A percentile compares a stretch with the other conserved stretches of the same genome.
Evolutionary conservation across 2,329 filamentous ascomycete species (phyloP).

Genomic region (Sphaerostilbella broomeana): DNA sequence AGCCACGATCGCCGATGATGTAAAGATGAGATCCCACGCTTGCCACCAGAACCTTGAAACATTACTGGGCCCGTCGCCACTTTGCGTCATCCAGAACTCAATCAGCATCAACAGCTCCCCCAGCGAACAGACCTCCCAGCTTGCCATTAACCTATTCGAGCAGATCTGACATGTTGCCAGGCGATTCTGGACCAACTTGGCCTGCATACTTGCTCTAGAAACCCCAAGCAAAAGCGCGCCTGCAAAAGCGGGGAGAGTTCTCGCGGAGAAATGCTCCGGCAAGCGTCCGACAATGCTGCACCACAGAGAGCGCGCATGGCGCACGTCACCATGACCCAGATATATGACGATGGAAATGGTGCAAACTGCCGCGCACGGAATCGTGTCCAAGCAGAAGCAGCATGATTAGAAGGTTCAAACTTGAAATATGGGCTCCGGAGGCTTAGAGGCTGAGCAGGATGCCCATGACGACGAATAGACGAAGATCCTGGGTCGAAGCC

Average conservation of each 20-base stretch:
- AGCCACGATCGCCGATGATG: constrained; percentile 11
- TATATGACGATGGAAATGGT: constrained; percentile 8
- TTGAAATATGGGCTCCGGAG: not conserved
- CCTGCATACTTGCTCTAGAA: not conserved
- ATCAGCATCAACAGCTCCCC: not conserved
- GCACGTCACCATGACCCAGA: constrained; percentile 7
- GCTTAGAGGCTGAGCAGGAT: too few species aligned
- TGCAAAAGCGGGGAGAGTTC: not conserved
- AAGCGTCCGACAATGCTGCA: not conserved
- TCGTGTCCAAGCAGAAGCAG: too few species aligned
- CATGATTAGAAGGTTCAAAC: not conserved
- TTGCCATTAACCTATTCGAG: too few species aligned
- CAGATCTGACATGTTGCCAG: too few species aligned
- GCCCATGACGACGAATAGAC: not conserved
- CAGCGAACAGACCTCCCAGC: too few species aligned
- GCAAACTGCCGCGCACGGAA: not conserved
- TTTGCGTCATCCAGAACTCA: constrained; percentile 10
- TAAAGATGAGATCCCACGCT: constrained; percentile 1
- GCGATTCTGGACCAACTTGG: too few species aligned
- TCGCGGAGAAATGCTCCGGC: constrained; percentile 1
- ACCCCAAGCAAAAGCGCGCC: not conserved
- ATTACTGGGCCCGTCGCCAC: not conserved
- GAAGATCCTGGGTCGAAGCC: too few species aligned
- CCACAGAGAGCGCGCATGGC: too few species aligned
- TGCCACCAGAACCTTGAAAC: constrained; percentile 3